Conservation (phyloP, 75 land plant species). For the Cunninghamia lanceolata region DNA sequence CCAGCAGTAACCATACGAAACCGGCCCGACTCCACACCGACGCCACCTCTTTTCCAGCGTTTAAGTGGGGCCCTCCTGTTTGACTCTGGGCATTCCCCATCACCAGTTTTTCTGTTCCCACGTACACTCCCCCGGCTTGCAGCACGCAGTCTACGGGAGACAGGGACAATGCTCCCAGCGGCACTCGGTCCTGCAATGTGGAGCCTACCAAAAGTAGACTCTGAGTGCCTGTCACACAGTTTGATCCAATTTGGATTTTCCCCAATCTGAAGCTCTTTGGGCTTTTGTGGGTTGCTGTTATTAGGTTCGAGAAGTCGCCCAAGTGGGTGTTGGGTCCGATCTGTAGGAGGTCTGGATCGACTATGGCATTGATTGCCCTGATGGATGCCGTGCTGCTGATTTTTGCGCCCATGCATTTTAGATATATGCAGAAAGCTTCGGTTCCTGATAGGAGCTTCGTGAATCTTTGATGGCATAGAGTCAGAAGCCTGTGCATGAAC, state of each 20-base stretch:
- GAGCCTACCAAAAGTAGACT: conserved; percentile 45
- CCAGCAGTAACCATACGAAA: conserved; percentile 22
- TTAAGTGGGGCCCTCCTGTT: conserved; percentile 24
- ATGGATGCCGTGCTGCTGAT: conserved; percentile 45
- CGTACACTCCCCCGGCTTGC: conserved; percentile 41
- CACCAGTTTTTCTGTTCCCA: conserved; percentile 40
- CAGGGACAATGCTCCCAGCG: conserved; percentile 54
- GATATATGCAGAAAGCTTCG: conserved; percentile 48
- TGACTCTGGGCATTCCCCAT: conserved; percentile 44
- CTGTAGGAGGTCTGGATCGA: conserved; percentile 29
- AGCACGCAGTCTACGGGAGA: conserved; percentile 37
- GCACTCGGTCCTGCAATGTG: conserved; percentile 26
- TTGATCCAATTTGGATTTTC: conserved; percentile 32
- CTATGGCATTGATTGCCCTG: conserved; percentile 50
- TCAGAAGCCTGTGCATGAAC: conserved; percentile 31
- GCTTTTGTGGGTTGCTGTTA: conserved; percentile 26
- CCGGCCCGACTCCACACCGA: conserved; percentile 28
- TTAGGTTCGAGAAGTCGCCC: conserved; percentile 43
- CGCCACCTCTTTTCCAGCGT: conserved; percentile 17
- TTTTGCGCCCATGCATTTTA: conserved; percentile 50
- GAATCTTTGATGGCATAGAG: conserved; percentile 41
- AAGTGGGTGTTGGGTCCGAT: conserved; percentile 45
- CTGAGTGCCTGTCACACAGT: conserved; percentile 51
- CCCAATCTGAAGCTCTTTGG: conserved; percentile 9
- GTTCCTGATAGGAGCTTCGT: conserved; percentile 53